Conservation (phyloP, 2,329 filamentous ascomycete species). For the Colletotrichum filicis region DNA sequence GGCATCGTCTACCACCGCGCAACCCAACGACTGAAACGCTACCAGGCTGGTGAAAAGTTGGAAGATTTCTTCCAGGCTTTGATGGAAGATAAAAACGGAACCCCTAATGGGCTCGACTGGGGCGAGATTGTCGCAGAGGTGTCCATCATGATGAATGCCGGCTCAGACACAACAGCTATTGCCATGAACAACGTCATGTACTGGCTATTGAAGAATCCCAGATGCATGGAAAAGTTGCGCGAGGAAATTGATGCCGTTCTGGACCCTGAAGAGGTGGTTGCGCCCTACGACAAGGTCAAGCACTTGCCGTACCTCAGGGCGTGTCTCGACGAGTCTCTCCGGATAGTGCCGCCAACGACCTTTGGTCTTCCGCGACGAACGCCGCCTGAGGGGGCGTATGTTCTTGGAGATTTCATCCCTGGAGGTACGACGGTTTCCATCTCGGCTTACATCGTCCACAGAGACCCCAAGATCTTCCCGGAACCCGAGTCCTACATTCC, state of each 20-base stretch:
- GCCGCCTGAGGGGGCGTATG: no score
- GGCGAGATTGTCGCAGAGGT: conserved; percentile 69
- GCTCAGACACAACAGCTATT: conserved; percentile 54
- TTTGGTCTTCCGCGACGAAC: no score
- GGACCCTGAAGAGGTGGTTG: no score
- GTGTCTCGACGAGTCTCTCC: no score
- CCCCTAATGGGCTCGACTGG: conserved; percentile 58
- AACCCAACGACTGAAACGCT: conserved; percentile 44
- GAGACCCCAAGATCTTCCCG: conserved; percentile 39
- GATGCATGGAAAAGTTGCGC: conserved; percentile 48
- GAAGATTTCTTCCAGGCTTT: conserved; percentile 68
- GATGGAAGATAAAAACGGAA: conserved; percentile 59
- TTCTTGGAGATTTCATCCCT: no score
- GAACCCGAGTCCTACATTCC: conserved; percentile 41
- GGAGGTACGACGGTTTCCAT: conserved; percentile 48
- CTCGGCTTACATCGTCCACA: conserved; percentile 38
- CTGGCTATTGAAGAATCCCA: conserved; percentile 59
- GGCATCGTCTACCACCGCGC: not conserved
- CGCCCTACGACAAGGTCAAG: no score
- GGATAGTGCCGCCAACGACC: no score
- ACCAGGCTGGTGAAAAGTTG: conserved; percentile 62
- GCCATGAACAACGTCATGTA: conserved; percentile 64
- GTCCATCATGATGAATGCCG: conserved; percentile 62
- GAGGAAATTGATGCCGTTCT: conserved; percentile 45
- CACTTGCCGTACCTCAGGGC: no score